Evolutionary conservation across 208 protist species (phyloP), one percentile per base, ranked within the genome.

Genomic region (Crithidia thermophila): DNA sequence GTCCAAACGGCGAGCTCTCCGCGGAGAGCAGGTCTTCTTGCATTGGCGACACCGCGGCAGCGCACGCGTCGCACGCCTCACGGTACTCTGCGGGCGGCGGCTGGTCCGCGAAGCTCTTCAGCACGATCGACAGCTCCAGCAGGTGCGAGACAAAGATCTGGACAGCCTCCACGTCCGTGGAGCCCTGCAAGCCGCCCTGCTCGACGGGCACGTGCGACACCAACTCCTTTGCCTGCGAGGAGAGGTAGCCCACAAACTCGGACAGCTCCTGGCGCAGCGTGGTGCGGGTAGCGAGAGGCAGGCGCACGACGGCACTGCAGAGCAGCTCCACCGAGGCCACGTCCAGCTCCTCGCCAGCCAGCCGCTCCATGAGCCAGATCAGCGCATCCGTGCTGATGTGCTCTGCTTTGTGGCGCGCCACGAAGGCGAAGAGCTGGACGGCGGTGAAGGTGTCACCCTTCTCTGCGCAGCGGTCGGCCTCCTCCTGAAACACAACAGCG

Each of bases 301-400:
- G 67, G 50, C 51, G 45, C n/a, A 49, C 66, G 2, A 93, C 47
- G 3, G 90, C 72, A 11, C 56, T 51, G 53, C 75, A 84, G 9
- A 95, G 56, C 27, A 49, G 65, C 21, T 51, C 58, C 11, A 91
- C 47, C 13, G 79, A 83, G 23, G 79, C 63, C 36, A 71, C 67
- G 58, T 95, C 90, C 16, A 93, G 59, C 39, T 76, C 63, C 27
- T 81, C 80, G 27, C 80, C 79, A 18, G 84, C 55, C 6, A 95
- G 30, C n/a, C 83, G 80, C 79, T 94, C 87, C 43, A 85, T 68
- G 55, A 93, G 63, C 59, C 83, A 91, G 55, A 85, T 77, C 10
- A 94, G 46, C 18, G 72, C 73, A 60, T 90, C 85, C 10, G 69
- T 51, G 56, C 65, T 77, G 43, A 91, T 76, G 34, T 68, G 58